A percentile compares a stretch with the other conserved stretches of the same genome.
Conservation (phyloP, 2,329 filamentous ascomycete species). For the Epichloe amarillans region DNA sequence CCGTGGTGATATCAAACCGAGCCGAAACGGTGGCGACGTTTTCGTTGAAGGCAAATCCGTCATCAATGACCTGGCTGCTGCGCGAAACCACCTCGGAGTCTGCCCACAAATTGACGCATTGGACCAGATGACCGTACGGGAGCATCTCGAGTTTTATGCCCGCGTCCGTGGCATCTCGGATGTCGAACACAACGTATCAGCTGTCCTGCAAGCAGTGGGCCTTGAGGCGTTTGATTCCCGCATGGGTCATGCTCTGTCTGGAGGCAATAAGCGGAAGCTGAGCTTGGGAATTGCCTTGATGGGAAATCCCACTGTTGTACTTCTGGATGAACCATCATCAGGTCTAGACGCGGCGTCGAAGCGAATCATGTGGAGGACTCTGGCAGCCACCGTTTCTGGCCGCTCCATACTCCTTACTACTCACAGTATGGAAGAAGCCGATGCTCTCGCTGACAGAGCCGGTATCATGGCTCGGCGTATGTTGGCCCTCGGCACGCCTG, state of each 20-base stretch:
- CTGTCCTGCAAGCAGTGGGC: constrained; percentile 71
- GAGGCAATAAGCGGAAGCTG: constrained; percentile 89
- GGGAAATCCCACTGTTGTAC: constrained; percentile 75
- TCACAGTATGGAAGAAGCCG: constrained; percentile 91
- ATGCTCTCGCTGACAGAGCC: constrained; percentile 69
- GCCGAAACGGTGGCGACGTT: constrained; percentile 58
- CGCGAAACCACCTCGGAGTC: constrained; percentile 70
- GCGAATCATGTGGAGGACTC: constrained; percentile 82
- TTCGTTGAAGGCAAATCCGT: constrained; percentile 69
- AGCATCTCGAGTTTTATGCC: constrained; percentile 83
- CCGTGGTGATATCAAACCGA: constrained; percentile 72
- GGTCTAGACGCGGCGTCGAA: constrained; percentile 88
- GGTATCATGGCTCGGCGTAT: constrained; percentile 79
- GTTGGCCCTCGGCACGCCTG: constrained; percentile 69
- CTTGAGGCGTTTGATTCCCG: constrained; percentile 56
- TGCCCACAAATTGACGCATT: constrained; percentile 83
- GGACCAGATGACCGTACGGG: constrained; percentile 78
- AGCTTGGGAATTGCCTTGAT: constrained; percentile 82
- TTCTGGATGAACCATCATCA: constrained; percentile 80
- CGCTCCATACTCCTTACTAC: constrained; percentile 81
- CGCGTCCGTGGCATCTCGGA: constrained; percentile 66
- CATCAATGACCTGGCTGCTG: constrained; percentile 54
- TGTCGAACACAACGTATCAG: constrained; percentile 62
- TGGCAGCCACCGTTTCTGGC: constrained; percentile 59
- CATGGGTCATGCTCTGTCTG: constrained; percentile 68